phyloP scores from a whole-genome alignment of 352 stramenopile species.

The Phytophthora citricola region DNA sequence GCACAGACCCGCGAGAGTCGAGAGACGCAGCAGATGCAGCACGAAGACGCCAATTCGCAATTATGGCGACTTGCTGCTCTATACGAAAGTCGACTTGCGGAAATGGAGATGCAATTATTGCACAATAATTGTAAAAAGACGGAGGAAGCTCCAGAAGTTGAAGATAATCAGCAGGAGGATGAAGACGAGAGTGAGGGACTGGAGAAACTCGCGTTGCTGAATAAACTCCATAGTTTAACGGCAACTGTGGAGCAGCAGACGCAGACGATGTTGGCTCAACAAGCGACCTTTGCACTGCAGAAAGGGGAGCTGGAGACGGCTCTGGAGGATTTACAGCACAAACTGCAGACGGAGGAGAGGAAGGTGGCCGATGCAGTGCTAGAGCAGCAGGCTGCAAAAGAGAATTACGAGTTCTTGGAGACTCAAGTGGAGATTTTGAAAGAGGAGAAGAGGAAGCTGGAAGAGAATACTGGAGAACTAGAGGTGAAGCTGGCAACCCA shows the following conservation, averaged over 20 bases:
- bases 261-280: conserved; percentile 23
- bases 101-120: conserved; percentile 20
- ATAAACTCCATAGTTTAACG: conserved; percentile 33
- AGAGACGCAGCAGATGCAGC: conserved; percentile 38
- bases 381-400: conserved; percentile 26
- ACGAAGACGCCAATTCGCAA: conserved; percentile 32
- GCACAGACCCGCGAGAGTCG: conserved; percentile 28
- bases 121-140: conserved; percentile 30
- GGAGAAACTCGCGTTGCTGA: conserved; percentile 28
- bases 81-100: conserved; percentile 19
- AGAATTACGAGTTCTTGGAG: conserved; percentile 35
- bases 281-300: conserved; percentile 28
- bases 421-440: conserved; percentile 32
- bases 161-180: conserved; percentile 28
- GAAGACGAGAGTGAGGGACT: conserved; percentile 8
- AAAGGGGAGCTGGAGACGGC: conserved; percentile 31
- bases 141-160: conserved; percentile 12
- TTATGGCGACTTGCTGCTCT: conserved; percentile 19
- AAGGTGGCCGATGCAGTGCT: conserved; percentile 20
- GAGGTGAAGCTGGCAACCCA: conserved; percentile 22
- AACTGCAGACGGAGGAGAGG: conserved; percentile 22
- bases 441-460: conserved; percentile 20
- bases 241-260: conserved; percentile 32
- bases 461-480: conserved; percentile 16
- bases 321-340: conserved; percentile 22